Base-by-base conservation (phyloP, 495 filamentous ascomycete genomes). In the Penicillium bialowiezense region DNA sequence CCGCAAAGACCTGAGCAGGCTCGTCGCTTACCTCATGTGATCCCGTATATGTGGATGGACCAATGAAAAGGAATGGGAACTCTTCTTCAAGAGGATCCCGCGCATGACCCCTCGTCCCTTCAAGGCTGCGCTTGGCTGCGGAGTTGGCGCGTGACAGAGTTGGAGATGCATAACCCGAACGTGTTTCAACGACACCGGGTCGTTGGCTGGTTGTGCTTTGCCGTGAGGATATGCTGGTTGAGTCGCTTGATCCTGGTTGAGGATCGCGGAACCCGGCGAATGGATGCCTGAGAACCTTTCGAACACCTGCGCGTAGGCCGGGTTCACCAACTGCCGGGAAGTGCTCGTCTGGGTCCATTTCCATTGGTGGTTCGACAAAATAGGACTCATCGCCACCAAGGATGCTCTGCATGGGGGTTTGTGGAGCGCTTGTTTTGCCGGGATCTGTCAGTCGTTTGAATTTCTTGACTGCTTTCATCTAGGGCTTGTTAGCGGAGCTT, bases 391-490 rank as follows among this genome's bases (percentile, higher is more conserved):
- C 70, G 14, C 19, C 19, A 12, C 43, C 43, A 23, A 88, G 67
- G 14, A 85, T 80, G 26, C 76, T 79, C 59, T 81, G 72, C 51
- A 86, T 71, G 8, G 67, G 65, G 7, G 71, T 58, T 14, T 54
- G 57, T 69, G 80, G 66, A 7, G 71, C 57, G n/a, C 52, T 56
- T 70, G 80, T 65, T 65, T 75, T 71, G 42, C 66, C 40, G 58
- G 70, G 51, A 40, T 73, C 64, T 29, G 79, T 60, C 1, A 88
- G 59, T 17, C 75, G 72, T 56, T 95, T 96, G 68, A 97, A 96
- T 43, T 86, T 88, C 45, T 82, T 82, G 28, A 95, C 92, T 7
- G 92, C 93, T 85, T 85, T 93, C 77, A 98, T 88, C 89, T 96
- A 58, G 13, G 13, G n/a, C 3, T 33, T 13, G 28, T 55, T 32